Evolutionary conservation across 2,329 filamentous ascomycete genomes (phyloP).

Genomic region (Fusarium azukiicola): DNA sequence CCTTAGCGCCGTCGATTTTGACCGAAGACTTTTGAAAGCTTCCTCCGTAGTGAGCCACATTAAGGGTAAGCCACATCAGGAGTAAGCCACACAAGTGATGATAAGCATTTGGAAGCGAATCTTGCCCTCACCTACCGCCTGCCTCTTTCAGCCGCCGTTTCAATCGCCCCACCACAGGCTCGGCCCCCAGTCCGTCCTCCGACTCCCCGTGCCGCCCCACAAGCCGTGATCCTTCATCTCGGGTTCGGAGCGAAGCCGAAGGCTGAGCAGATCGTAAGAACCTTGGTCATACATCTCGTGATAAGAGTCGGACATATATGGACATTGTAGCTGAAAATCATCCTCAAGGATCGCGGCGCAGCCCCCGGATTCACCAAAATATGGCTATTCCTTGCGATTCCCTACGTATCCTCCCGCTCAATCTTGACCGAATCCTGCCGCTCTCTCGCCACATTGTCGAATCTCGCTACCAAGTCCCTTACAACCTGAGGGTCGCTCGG

Average conservation of each 20-base stretch:
- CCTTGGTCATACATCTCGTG: neutral
- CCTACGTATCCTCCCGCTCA: too few relatives aligned
- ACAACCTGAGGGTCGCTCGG: constrained; percentile 8
- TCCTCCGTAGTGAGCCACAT: too few relatives aligned
- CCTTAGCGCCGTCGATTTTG: too few relatives aligned
- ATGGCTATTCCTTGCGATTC: neutral
- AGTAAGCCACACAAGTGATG: too few relatives aligned
- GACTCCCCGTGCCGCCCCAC: neutral
- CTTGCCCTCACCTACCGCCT: neutral
- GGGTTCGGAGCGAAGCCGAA: neutral
- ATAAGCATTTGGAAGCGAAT: too few relatives aligned
- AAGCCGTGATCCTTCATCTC: neutral
- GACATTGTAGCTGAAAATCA: neutral
- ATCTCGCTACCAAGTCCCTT: neutral
- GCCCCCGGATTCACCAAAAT: neutral
- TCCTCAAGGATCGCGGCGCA: neutral
- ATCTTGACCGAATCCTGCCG: neutral
- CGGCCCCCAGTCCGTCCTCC: neutral
- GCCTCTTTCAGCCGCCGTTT: neutral
- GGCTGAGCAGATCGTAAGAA: neutral
- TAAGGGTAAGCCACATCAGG: too few relatives aligned
- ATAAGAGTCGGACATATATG: neutral
- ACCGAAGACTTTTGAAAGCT: too few relatives aligned
- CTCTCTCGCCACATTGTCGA: neutral
- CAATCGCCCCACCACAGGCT: neutral